A percentile compares a stretch with the other conserved stretches of the same genome.
Evolutionary conservation across 2,329 filamentous ascomycete genomes (phyloP).

Genomic region (Penicillium sp.): DNA sequence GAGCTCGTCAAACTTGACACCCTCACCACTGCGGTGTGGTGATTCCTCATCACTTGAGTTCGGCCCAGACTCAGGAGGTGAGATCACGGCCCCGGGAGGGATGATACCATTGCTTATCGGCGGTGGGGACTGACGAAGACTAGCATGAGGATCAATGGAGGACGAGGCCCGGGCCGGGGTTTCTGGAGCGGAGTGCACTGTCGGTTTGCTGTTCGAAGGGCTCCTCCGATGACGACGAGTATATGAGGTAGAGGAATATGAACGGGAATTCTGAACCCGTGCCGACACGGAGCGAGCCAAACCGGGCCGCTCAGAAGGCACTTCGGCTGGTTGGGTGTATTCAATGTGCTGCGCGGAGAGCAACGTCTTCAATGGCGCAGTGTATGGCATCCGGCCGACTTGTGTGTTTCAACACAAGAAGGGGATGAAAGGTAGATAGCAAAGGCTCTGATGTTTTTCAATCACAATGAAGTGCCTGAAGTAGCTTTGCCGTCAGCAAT

Average conservation of each 20-base stretch:
- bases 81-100: conserved; percentile 80
- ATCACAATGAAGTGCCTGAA: conserved; percentile 10
- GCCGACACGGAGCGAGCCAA: conserved; percentile 23
- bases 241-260: conserved; percentile 59
- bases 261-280: conserved; percentile 52
- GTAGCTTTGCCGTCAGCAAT: not conserved
- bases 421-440: conserved; percentile 1
- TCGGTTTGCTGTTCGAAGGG: conserved; percentile 47
- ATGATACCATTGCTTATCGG: conserved; percentile 73
- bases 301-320: conserved; percentile 20
- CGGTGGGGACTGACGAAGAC: conserved; percentile 79
- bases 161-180: conserved; percentile 17
- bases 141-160: conserved; percentile 49
- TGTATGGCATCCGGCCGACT: conserved; percentile 51
- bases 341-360: conserved; percentile 53
- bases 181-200: conserved; percentile 30
- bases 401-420: conserved; percentile 30
- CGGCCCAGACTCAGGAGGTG: conserved; percentile 79
- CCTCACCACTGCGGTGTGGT: conserved; percentile 37
- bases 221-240: conserved; percentile 60
- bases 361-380: conserved; percentile 53
- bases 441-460: conserved; percentile 1
- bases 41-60: conserved; percentile 77
- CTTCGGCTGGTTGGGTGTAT: conserved; percentile 43
- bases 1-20: conserved; percentile 60